Conservation (phyloP, 768 basidiomycete genomes). For the Boletus rubropictus region DNA sequence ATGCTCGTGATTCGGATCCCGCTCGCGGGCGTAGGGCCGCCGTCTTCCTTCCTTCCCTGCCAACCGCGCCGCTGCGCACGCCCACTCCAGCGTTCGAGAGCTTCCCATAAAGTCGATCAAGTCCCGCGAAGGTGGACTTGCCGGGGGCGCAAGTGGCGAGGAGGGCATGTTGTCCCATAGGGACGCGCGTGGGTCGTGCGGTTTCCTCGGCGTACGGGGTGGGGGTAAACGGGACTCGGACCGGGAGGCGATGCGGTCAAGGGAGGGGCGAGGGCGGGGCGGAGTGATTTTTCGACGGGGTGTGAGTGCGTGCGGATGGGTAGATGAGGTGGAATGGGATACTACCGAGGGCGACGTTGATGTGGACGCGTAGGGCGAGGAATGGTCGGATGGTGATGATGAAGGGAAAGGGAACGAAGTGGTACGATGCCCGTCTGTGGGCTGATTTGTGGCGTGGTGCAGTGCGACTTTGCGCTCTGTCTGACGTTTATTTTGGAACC, state of each 20-base stretch:
- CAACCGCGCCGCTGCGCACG: conserved; percentile 41
- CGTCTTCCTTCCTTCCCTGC: conserved; percentile 38
- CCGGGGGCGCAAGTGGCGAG: conserved; percentile 40
- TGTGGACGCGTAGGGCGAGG: conserved; percentile 21
- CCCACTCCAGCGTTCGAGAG: conserved; percentile 29
- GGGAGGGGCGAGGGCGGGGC: conserved; percentile 28
- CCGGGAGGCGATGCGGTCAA: conserved; percentile 28
- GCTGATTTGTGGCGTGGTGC: conserved; percentile 29
- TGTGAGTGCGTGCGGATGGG: conserved; percentile 6
- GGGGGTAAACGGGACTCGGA: conserved; percentile 29
- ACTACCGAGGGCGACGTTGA: conserved; percentile 22
- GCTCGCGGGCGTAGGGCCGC: conserved; percentile 1
- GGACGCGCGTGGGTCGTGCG: conserved; percentile 25
- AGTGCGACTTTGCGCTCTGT: conserved; percentile 53
- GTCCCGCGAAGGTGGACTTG: conserved; percentile 30
- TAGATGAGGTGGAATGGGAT: conserved; percentile 13
- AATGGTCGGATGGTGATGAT: conserved; percentile 10
- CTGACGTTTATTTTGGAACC: conserved; percentile 34
- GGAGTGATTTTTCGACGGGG: conserved; percentile 28
- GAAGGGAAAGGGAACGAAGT: conserved; percentile 14
- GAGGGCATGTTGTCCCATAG: conserved; percentile 33
- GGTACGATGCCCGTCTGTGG: conserved; percentile 15
- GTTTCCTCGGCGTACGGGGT: conserved; percentile 28
- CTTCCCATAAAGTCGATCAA: conserved; percentile 27
- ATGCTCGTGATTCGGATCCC: conserved; percentile 1